Percentiles rank a stretch among this genome's conserved stretches.
Evolutionary conservation across 2,329 filamentous ascomycete species (phyloP).

Genomic region (Aspergillus latus): DNA sequence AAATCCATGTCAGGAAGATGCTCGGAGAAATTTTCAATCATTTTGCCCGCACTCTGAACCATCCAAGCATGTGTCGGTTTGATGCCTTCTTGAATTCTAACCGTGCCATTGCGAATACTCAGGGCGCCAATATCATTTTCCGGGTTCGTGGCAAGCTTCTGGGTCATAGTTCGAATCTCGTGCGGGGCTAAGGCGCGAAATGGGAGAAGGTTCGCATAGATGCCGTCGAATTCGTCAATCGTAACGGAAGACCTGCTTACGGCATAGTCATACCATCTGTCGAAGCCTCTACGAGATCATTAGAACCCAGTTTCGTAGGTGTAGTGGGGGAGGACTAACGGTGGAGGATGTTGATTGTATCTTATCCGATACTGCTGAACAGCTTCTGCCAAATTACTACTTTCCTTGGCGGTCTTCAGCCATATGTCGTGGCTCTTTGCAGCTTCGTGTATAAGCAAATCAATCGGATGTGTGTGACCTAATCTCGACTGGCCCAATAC

Average conservation of each 20-base stretch:
- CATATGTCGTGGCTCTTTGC: slow-evolving; percentile 51
- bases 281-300: slow-evolving; percentile 48
- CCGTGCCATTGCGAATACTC: slow-evolving; percentile 55
- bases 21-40: slow-evolving; percentile 56
- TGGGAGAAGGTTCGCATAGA: slow-evolving; percentile 56
- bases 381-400: slow-evolving; percentile 50
- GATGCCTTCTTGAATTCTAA: slow-evolving; percentile 51
- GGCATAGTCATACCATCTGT: slow-evolving; percentile 61
- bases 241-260: slow-evolving; percentile 51
- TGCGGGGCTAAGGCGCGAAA: slow-evolving; percentile 55
- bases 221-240: slow-evolving; percentile 62
- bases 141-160: slow-evolving; percentile 53
- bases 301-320: background rate
- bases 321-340: slow-evolving; percentile 34
- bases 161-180: slow-evolving; percentile 54
- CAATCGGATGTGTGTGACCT: slow-evolving; percentile 54
- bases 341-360: slow-evolving; percentile 57
- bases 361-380: slow-evolving; percentile 53
- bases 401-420: slow-evolving; percentile 48
- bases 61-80: slow-evolving; percentile 59
- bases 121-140: slow-evolving; percentile 59
- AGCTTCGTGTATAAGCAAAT: slow-evolving; percentile 54
- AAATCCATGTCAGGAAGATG: slow-evolving; percentile 64
- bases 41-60: slow-evolving; percentile 53
- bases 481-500: slow-evolving; percentile 42